Conservation (phyloP, 176 grass and related monocot genomes). For the Stipa capillata region DNA sequence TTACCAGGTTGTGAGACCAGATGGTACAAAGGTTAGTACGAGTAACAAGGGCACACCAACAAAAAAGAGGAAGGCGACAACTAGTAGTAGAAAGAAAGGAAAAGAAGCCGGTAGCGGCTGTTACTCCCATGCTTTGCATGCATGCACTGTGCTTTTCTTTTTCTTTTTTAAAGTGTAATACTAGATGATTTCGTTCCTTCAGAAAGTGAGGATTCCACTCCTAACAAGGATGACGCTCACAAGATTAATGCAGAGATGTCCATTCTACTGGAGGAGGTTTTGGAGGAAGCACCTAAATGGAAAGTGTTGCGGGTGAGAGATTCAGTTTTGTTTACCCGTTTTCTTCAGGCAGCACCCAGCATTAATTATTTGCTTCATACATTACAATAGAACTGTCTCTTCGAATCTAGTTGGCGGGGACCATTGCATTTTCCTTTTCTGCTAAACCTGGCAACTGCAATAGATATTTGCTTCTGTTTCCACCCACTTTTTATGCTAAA, state of each 20-base stretch:
- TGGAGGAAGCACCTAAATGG: slow-evolving; percentile 97
- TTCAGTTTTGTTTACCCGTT: slow-evolving; percentile 28
- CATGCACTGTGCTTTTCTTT: background rate
- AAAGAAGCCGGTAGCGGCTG: slow-evolving; percentile 42
- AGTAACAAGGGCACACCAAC: slow-evolving; percentile 34
- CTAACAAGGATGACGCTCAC: slow-evolving; percentile 4
- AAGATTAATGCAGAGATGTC: slow-evolving; percentile 28
- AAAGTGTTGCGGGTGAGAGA: slow-evolving; percentile 83
- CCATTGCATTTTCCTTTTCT: background rate
- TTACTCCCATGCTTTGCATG: slow-evolving; percentile 1
- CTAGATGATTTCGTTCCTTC: slow-evolving; percentile 1
- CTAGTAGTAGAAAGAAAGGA: slow-evolving; percentile 37
- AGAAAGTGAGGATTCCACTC: slow-evolving; percentile 39
- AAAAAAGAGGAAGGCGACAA: slow-evolving; percentile 60
- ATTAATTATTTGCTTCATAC: background rate
- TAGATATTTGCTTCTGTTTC: no score
- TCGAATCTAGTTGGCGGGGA: background rate
- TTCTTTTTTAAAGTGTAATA: background rate
- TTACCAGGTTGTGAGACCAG: slow-evolving; percentile 71
- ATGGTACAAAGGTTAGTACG: slow-evolving; percentile 41
- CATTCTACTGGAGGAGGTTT: slow-evolving; percentile 69
- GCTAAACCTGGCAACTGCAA: no score
- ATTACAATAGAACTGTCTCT: background rate
- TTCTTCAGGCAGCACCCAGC: background rate
- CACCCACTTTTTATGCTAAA: no score